A percentile compares a stretch with the other conserved stretches of the same genome.
Conservation (phyloP, 192 early-diverging fungal species). For the Chytriomyces confervae region DNA sequence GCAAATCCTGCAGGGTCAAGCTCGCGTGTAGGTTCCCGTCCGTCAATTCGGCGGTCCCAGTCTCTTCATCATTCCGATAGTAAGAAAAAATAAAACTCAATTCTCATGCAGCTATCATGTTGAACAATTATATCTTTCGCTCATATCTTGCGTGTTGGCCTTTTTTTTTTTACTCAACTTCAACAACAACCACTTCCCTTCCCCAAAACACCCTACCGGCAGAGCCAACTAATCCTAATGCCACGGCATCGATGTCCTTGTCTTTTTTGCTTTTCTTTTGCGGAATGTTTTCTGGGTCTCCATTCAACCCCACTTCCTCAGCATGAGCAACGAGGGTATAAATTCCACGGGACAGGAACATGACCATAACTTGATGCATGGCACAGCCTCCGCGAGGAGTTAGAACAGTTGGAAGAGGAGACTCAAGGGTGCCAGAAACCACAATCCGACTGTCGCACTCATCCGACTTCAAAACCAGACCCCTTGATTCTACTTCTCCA, state of each 20-base stretch:
- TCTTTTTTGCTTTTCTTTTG: constrained; percentile 35
- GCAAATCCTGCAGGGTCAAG: no score
- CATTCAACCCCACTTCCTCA: constrained; percentile 9
- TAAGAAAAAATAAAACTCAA: neutral
- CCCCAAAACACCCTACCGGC: constrained; percentile 26
- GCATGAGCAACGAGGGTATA: constrained; percentile 33
- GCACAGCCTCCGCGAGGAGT: neutral
- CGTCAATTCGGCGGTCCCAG: no score
- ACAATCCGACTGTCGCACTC: constrained; percentile 19
- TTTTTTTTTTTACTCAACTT: neutral
- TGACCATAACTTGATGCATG: constrained; percentile 22
- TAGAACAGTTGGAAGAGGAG: constrained; percentile 7
- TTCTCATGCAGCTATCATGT: no score
- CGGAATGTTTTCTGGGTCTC: constrained; percentile 11
- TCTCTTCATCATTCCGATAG: neutral
- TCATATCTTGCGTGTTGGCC: no score
- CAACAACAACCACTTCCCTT: constrained; percentile 18
- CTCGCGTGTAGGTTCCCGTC: no score
- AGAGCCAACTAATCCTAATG: constrained; percentile 15
- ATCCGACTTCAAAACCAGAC: neutral
- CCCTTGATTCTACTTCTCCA: neutral
- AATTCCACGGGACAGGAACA: constrained; percentile 36
- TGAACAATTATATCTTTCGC: no score
- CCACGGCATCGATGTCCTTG: constrained; percentile 20
- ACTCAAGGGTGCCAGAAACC: constrained; percentile 22